Evolutionary conservation across 371 early-diverging fungal species (phyloP).

Genomic region (Circinella umbellata): DNA sequence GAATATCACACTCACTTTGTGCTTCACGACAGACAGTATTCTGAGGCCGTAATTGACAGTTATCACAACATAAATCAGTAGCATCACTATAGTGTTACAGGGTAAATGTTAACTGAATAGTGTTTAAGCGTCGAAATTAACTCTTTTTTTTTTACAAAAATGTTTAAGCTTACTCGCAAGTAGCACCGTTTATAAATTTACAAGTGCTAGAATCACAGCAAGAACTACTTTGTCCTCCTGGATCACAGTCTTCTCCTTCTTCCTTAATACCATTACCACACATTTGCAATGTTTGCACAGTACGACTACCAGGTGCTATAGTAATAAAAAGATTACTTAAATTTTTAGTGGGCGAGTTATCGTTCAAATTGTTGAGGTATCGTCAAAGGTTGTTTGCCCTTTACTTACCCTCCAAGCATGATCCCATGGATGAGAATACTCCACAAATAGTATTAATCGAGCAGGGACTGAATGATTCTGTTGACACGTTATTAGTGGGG

Average conservation of each 20-base stretch:
- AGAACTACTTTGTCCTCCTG: conserved; percentile 70
- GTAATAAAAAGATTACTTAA: background rate
- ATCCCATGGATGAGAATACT: conserved; percentile 45
- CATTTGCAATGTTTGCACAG: conserved; percentile 58
- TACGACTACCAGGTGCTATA: conserved; percentile 54
- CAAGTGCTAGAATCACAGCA: conserved; percentile 88
- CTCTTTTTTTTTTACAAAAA: background rate
- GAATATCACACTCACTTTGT: conserved; percentile 79
- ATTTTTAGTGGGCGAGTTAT: background rate
- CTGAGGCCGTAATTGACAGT: conserved; percentile 71
- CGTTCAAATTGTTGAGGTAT: background rate
- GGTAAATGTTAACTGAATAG: too few species aligned
- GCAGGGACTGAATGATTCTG: conserved; percentile 80
- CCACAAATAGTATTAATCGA: conserved; percentile 74
- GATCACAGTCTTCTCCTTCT: conserved; percentile 92
- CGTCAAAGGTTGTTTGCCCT: too few species aligned
- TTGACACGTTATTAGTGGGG: conserved; percentile 76
- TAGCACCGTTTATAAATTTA: conserved; percentile 74
- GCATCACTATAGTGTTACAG: conserved; percentile 52
- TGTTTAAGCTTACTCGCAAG: conserved; percentile 63
- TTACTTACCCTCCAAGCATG: conserved; percentile 59
- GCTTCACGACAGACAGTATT: conserved; percentile 77
- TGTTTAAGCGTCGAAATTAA: background rate
- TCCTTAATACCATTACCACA: conserved; percentile 96
- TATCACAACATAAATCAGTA: conserved; percentile 82